Evolutionary conservation across 768 basidiomycete species (phyloP), one percentile per base, ranked within the genome.

Genomic region (Lactarius sp.): DNA sequence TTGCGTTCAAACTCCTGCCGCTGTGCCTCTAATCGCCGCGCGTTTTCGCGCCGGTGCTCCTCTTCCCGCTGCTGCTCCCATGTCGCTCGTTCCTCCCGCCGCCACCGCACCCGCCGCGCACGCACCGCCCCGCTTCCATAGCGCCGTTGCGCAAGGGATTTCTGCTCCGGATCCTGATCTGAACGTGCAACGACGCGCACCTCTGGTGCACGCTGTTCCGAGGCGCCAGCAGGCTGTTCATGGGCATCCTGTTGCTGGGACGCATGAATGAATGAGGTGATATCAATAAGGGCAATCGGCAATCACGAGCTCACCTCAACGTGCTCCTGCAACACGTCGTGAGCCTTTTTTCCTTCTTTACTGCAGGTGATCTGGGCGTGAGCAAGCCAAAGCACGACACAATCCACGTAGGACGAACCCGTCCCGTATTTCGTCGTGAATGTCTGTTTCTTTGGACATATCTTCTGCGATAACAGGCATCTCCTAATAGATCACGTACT

Each of bases 11-110:
- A 36, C 39, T 55, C 52, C 16, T 16, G n/a, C 33, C 36, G 46
- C 58, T 64, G 62, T 2, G 37, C 62, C 39, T 59, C 58, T 27
- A 64, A 36, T 34, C 62, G 56, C 20, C 22, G 57, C 36, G 22
- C 47, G 31, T 64, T 64, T 46, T 22, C 18, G 31, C 44, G 52
- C 10, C 37, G 36, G 14, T 52, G 52, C 16, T 27, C 6, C 37
- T 47, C 57, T 14, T 42, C 14, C 22, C 20, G 20, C n/a, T 3
- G 6, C 5, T 10, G 33, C 42, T 27, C n/a, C 37, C 5, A 13
- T 18, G 18, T 6, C 18, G 16, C 18, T n/a, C 56, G 33, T 14
- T 34, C 7, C 22, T 36, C 42, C 12, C n/a, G 4, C 41, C 27
- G 33, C 22, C 2, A 6, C 4, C 18, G 33, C 22, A 13, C 3